Evolutionary conservation across 306 rosid species (phyloP), one percentile per base, ranked within the genome.

Genomic region (Prunus mume): DNA sequence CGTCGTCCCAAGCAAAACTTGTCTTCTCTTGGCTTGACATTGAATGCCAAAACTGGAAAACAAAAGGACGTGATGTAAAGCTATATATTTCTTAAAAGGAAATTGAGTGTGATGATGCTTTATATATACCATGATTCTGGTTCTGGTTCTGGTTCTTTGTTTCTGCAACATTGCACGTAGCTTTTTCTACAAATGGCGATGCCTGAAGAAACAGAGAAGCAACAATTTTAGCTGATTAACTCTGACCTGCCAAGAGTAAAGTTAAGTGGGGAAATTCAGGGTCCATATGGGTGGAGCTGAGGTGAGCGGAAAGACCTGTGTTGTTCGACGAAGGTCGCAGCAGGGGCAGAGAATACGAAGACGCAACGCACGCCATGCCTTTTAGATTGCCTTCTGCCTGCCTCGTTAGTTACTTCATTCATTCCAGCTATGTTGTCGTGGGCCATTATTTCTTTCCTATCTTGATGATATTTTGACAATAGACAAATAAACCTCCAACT

Each of bases 1-100:
- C 17, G 73, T 27, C 18, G 81, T 68, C 49, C 84, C 88, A 67
- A 91, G 75, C 78, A 85, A 43, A 61, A 89, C 68, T 71, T 87
- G 91, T 76, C 98, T 89, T 76, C 92, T 90, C 30, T 76, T 71
- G 64, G 81, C 79, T 60, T 58, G 77, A 50, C 52, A 60, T 17
- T 73, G 46, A 34, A 73, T 15, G 69, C 77, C 45, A 45, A 60
- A 73, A 27, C 77, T 60, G 7, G n/a, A 73, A 69, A 50, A 50
- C 47, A 50, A 9, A 38, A 6, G 43, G 43, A 38, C 9, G 6
- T 0, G 43, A 38, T 38, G 43, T 38, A 38, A 38, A 38, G 38
- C 38, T 34, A 34, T 34, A 38, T 38, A 38, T 38, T 38, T 38
- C 2, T 2, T 1, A 38, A 38, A 38, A 9, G 9, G 43, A 38